Evolutionary conservation across 2,329 filamentous ascomycete genomes (phyloP).

Genomic region (Fusarium coffeatum): DNA sequence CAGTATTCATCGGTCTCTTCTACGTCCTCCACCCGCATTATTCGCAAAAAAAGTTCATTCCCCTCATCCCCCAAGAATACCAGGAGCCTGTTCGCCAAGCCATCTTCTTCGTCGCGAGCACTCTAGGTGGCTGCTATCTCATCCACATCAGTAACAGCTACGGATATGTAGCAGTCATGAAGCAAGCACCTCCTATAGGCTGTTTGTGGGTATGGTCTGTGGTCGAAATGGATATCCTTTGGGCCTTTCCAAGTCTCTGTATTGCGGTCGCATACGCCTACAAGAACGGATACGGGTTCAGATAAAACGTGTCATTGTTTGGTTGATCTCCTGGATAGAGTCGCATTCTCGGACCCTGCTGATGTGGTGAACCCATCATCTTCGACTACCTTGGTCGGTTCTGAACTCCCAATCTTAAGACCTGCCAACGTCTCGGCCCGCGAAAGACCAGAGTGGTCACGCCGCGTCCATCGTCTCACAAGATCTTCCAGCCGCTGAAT

Average conservation of each 20-base stretch:
- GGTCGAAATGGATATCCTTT: conserved; percentile 81
- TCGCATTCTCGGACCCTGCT: conserved; percentile 3
- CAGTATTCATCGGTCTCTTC: conserved; percentile 67
- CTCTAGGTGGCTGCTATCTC: conserved; percentile 78
- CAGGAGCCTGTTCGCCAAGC: conserved; percentile 64
- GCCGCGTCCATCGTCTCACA: conserved; percentile 26
- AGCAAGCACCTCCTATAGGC: conserved; percentile 87
- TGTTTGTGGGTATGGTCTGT: conserved; percentile 95
- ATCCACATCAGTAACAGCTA: conserved; percentile 83
- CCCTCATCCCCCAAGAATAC: conserved; percentile 59
- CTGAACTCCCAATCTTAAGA: conserved; percentile 19
- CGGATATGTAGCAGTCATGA: conserved; percentile 90
- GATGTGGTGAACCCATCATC: conserved; percentile 14
- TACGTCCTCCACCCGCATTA: conserved; percentile 67
- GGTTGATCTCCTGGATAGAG: not conserved
- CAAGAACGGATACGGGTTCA: conserved; percentile 61
- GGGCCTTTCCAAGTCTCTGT: conserved; percentile 68
- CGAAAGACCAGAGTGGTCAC: conserved; percentile 24
- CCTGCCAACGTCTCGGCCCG: conserved; percentile 25
- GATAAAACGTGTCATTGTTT: conserved; percentile 24
- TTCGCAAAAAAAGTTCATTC: conserved; percentile 62
- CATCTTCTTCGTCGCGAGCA: conserved; percentile 72
- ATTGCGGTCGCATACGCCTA: conserved; percentile 60
- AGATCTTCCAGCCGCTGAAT: conserved; percentile 40
- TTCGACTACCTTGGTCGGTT: conserved; percentile 11